Percentiles rank a stretch among this genome's conserved stretches.
Conservation (phyloP, 768 basidiomycete species). For the Phlebiopsis flavidoalba region DNA sequence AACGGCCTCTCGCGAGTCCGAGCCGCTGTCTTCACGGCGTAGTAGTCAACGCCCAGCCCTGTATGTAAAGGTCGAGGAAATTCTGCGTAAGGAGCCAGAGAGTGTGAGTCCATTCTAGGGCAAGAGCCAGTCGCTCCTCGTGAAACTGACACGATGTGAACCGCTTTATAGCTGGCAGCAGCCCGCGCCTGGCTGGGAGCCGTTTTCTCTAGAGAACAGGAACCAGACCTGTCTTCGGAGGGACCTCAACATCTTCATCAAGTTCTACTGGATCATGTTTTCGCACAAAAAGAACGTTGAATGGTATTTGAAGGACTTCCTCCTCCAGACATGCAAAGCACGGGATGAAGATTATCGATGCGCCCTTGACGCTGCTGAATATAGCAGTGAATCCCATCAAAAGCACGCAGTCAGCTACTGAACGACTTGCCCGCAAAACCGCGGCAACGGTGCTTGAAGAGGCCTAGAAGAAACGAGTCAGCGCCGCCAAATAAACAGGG, state of each 20-base stretch:
- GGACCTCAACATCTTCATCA: slow-evolving; percentile 18
- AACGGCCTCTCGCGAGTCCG: background rate
- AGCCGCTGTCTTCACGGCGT: background rate
- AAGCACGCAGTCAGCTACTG: too few species aligned
- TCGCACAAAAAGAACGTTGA: background rate
- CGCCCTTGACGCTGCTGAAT: too few species aligned
- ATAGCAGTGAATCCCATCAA: too few species aligned
- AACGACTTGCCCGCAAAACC: too few species aligned
- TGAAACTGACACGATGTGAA: too few species aligned
- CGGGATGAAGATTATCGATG: too few species aligned
- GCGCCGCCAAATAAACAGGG: too few species aligned
- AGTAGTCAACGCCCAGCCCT: background rate
- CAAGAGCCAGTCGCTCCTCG: background rate
- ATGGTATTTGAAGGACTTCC: background rate
- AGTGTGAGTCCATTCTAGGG: background rate
- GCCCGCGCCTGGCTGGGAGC: slow-evolving; percentile 3
- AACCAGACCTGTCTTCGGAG: background rate
- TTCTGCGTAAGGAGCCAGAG: background rate
- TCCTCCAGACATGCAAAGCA: background rate
- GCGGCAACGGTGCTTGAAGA: too few species aligned
- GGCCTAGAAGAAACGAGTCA: too few species aligned
- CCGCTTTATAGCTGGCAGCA: slow-evolving; percentile 4
- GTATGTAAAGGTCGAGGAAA: background rate
- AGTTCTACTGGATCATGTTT: slow-evolving; percentile 20
- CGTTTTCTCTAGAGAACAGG: background rate